Evolutionary conservation across 2,329 filamentous ascomycete species (phyloP).

Genomic region (Hortaea werneckii): DNA sequence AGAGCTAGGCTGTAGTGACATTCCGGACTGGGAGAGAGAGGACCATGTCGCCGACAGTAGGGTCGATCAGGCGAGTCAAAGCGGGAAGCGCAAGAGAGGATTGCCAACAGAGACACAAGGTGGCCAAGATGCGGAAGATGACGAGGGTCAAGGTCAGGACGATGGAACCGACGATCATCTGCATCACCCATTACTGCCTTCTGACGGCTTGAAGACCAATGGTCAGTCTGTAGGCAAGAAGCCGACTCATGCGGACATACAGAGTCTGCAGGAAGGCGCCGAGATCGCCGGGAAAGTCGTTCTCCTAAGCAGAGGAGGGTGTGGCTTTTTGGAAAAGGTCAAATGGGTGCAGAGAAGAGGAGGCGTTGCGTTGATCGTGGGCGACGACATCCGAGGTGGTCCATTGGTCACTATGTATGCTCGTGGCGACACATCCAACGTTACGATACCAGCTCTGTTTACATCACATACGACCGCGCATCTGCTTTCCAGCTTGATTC

Average conservation of each 20-base stretch:
- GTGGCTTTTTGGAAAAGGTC: constrained; percentile 92
- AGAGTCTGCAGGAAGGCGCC: constrained; percentile 79
- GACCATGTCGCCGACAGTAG: constrained; percentile 27
- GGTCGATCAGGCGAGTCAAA: constrained; percentile 25
- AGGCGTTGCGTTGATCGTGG: constrained; percentile 81
- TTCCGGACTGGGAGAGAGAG: constrained; percentile 72
- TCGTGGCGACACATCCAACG: constrained; percentile 87
- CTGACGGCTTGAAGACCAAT: constrained; percentile 27
- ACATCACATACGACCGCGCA: constrained; percentile 92
- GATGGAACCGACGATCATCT: constrained; percentile 83
- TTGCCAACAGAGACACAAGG: constrained; percentile 8
- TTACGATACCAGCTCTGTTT: constrained; percentile 89
- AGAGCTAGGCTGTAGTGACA: constrained; percentile 89
- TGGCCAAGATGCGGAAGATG: constrained; percentile 10
- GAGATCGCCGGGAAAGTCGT: constrained; percentile 93
- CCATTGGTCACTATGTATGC: constrained; percentile 96
- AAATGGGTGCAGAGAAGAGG: constrained; percentile 93
- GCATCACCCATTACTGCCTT: constrained; percentile 47
- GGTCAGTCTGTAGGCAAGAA: constrained; percentile 27
- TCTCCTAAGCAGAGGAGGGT: constrained; percentile 81
- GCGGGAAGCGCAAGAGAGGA: constrained; percentile 11
- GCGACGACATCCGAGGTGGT: constrained; percentile 82
- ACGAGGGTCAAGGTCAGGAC: constrained; percentile 31
- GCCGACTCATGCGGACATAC: constrained; percentile 67
- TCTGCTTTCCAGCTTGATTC: constrained; percentile 76